phyloP scores from a whole-genome alignment of 768 basidiomycete species.

The Lentinus brumalis region DNA sequence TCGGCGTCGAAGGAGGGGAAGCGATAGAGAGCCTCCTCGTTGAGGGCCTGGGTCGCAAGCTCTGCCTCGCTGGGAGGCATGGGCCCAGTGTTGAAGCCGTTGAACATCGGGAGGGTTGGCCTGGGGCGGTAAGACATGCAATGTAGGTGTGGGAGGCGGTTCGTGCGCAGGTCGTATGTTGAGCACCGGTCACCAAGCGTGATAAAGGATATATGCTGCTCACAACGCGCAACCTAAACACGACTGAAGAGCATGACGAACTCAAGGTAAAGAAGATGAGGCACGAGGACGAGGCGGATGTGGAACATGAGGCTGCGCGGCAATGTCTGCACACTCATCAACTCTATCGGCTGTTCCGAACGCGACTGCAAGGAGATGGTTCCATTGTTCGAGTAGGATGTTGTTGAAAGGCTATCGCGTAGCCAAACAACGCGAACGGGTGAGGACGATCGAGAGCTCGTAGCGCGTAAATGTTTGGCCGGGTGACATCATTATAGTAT shows the following conservation, averaged over 20 bases:
- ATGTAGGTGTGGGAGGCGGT: neutral
- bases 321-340: too few relatives aligned
- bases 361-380: too few relatives aligned
- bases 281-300: neutral
- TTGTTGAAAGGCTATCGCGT: neutral
- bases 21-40: constrained; percentile 69
- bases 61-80: constrained; percentile 72
- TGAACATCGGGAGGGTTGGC: constrained; percentile 6
- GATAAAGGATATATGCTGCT: neutral
- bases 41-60: constrained; percentile 67
- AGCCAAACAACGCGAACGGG: too few relatives aligned
- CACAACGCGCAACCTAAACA: neutral
- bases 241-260: neutral
- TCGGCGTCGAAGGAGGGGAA: constrained; percentile 74
- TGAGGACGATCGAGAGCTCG: too few relatives aligned
- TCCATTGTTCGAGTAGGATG: neutral
- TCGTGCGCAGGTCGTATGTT: neutral
- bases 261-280: neutral
- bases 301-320: neutral
- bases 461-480: too few relatives aligned
- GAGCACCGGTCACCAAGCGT: neutral
- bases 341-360: too few relatives aligned
- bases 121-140: neutral
- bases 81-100: constrained; percentile 30
- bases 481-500: too few relatives aligned